A percentile compares a stretch with the other conserved stretches of the same genome.
phyloP scores from a whole-genome alignment of 225 moss, liverwort and hornwort genomes.

The Marchantia paleacea region DNA sequence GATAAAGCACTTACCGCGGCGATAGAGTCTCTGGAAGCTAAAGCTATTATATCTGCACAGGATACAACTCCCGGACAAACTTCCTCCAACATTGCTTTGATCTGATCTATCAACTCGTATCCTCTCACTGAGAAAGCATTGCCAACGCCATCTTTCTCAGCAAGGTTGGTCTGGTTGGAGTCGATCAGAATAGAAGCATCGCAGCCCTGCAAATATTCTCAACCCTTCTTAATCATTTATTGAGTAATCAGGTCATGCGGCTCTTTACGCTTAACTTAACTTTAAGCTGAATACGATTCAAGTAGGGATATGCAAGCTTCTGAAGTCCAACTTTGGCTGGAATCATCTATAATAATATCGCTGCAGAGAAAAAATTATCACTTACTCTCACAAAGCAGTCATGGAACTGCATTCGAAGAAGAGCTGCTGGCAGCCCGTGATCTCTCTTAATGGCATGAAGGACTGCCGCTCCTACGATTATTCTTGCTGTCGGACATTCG shows the following conservation, averaged over 20 bases:
- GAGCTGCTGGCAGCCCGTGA: not conserved
- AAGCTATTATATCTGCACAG: slow-evolving; percentile 1
- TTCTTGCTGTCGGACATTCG: not conserved
- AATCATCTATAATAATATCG: too few species aligned
- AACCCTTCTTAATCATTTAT: too few species aligned
- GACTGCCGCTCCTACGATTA: not conserved
- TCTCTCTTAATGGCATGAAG: not conserved
- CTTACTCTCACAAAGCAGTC: slow-evolving; percentile 1
- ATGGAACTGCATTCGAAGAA: not conserved
- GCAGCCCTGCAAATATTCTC: not conserved
- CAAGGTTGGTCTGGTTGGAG: not conserved
- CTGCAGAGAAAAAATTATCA: not conserved
- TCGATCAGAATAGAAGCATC: not conserved
- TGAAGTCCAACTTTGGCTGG: too few species aligned
- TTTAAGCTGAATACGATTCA: too few species aligned
- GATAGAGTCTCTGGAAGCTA: not conserved
- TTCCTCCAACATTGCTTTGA: too few species aligned
- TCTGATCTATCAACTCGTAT: not conserved
- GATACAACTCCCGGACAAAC: slow-evolving; percentile 4
- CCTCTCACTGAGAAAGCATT: not conserved
- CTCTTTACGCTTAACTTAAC: too few species aligned
- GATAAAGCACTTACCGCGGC: not conserved
- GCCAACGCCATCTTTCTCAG: not conserved
- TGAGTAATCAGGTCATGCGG: too few species aligned
- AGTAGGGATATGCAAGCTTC: too few species aligned